phyloP scores from a whole-genome alignment of 2,329 filamentous ascomycete genomes.

The Aureobasidium zeae region DNA sequence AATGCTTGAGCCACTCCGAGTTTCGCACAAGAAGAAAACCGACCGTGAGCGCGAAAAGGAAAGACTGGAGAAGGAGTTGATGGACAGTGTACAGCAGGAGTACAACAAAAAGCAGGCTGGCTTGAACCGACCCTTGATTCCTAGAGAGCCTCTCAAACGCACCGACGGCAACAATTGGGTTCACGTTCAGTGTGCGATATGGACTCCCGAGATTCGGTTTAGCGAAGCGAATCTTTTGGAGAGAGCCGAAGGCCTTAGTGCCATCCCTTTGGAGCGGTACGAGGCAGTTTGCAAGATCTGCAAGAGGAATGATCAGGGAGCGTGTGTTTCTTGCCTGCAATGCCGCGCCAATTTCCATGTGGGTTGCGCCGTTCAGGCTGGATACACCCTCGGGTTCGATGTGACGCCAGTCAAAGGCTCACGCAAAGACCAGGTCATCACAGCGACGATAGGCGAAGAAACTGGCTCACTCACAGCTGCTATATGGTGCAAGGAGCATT shows the following conservation, averaged over 20 bases:
- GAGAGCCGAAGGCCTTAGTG: conserved; percentile 80
- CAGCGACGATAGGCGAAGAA: conserved; percentile 72
- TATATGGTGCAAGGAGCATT: conserved; percentile 86
- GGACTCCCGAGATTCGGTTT: conserved; percentile 88
- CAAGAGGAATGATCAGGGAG: conserved; percentile 58
- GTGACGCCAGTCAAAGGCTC: conserved; percentile 83
- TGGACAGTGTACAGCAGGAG: conserved; percentile 67
- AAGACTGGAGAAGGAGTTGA: conserved; percentile 72
- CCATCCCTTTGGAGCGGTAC: conserved; percentile 64
- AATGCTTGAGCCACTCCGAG: conserved; percentile 72
- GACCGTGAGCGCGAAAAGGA: conserved; percentile 89
- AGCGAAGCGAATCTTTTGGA: conserved; percentile 73
- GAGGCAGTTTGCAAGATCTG: conserved; percentile 77
- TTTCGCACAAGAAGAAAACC: conserved; percentile 76
- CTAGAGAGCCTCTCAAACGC: conserved; percentile 83
- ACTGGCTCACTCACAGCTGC: conserved; percentile 74
- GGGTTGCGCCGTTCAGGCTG: conserved; percentile 77
- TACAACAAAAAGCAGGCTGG: conserved; percentile 78
- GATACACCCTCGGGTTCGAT: conserved; percentile 81
- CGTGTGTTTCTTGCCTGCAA: conserved; percentile 73
- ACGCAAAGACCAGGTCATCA: conserved; percentile 67
- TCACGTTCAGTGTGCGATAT: conserved; percentile 86
- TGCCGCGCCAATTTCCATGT: conserved; percentile 70
- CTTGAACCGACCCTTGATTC: conserved; percentile 70
- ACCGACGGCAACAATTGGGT: conserved; percentile 98